Conservation (phyloP, 306 rosid species). For the Ormosia emarginata region DNA sequence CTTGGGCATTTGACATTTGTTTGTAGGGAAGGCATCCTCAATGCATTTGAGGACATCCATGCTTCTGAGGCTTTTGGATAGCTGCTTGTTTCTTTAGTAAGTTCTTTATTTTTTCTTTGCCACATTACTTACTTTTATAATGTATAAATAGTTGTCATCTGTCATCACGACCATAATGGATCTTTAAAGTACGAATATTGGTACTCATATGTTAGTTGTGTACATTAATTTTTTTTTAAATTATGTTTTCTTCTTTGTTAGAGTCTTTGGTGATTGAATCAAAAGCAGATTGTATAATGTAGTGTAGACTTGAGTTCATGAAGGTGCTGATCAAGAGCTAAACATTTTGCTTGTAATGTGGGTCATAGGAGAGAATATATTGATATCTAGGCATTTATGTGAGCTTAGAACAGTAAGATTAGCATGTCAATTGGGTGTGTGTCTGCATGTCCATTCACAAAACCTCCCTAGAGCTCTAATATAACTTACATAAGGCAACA, state of each 20-base stretch:
- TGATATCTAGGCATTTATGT: background rate
- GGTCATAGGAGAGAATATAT: background rate
- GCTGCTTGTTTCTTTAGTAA: slow-evolving; percentile 85
- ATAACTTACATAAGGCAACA: background rate
- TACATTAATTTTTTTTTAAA: background rate
- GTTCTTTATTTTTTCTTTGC: slow-evolving; percentile 30
- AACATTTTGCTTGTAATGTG: background rate
- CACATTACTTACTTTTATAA: background rate
- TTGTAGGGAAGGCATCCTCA: slow-evolving; percentile 92
- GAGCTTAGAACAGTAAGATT: background rate
- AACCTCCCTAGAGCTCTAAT: background rate
- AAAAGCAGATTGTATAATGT: background rate
- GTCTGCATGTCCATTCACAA: background rate
- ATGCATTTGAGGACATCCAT: slow-evolving; percentile 67
- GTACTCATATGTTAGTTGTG: background rate
- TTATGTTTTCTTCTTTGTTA: background rate
- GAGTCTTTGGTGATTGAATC: background rate
- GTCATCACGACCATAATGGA: background rate
- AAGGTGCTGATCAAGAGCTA: background rate
- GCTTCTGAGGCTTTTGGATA: slow-evolving; percentile 80
- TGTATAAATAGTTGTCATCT: background rate
- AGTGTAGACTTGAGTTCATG: slow-evolving; percentile 2
- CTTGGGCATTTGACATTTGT: slow-evolving; percentile 30
- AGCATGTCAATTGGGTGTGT: background rate
- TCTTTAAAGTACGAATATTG: slow-evolving; percentile 1